Conservation (phyloP, 805 yeast species). For the Ogataea henricii region DNA sequence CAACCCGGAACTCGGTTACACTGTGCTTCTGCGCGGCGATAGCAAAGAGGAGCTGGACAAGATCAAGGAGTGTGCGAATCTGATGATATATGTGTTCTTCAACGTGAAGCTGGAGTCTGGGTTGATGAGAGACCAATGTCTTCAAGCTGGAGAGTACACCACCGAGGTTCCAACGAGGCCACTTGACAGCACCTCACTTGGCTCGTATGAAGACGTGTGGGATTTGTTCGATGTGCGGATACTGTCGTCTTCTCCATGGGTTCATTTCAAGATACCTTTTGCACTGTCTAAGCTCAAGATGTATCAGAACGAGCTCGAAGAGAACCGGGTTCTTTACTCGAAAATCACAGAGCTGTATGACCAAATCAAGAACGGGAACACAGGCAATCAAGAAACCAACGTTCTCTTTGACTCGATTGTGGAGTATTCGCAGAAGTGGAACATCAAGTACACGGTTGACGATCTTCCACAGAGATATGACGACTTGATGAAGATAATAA, state of each 20-base stretch:
- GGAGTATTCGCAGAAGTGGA: slow-evolving; percentile 18
- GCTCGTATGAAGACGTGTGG: slow-evolving; percentile 34
- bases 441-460: slow-evolving; percentile 15
- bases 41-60: slow-evolving; percentile 59
- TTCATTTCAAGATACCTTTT: slow-evolving; percentile 67
- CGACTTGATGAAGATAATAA: slow-evolving; percentile 42
- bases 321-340: slow-evolving; percentile 32
- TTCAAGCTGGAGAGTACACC: slow-evolving; percentile 45
- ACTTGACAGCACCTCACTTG: slow-evolving; percentile 21
- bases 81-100: slow-evolving; percentile 76
- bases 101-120: slow-evolving; percentile 80
- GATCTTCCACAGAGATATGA: slow-evolving; percentile 40
- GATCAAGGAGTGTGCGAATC: slow-evolving; percentile 77
- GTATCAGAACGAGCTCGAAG: slow-evolving; percentile 31
- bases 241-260: slow-evolving; percentile 84
- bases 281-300: slow-evolving; percentile 22
- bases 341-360: slow-evolving; percentile 19
- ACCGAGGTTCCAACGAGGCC: slow-evolving; percentile 19
- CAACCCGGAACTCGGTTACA: slow-evolving; percentile 71
- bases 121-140: slow-evolving; percentile 68
- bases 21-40: slow-evolving; percentile 84
- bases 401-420: slow-evolving; percentile 21
- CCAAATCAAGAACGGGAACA: slow-evolving; percentile 29
- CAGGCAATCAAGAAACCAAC: slow-evolving; percentile 20
- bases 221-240: slow-evolving; percentile 47